Conservation (phyloP, 2,329 filamentous ascomycete species). For the Cryphonectria naterciae region DNA sequence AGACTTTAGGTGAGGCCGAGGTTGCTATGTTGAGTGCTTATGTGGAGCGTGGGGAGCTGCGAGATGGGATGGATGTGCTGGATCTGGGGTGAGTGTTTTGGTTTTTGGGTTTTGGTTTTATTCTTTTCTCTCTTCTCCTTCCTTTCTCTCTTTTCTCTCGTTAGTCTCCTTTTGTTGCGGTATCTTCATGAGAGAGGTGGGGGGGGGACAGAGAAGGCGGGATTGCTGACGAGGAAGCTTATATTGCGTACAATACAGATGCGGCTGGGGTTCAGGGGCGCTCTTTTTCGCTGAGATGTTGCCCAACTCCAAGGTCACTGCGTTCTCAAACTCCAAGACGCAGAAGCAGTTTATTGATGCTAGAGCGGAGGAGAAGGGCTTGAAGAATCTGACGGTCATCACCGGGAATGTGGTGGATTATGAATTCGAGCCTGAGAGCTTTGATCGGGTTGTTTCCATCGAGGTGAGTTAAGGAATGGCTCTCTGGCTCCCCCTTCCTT, state of each 20-base stretch:
- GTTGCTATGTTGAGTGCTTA: slow-evolving; percentile 68
- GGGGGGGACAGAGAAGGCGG: too few relatives aligned
- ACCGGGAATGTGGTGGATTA: slow-evolving; percentile 70
- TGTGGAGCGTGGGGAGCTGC: slow-evolving; percentile 61
- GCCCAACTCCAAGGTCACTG: slow-evolving; percentile 64
- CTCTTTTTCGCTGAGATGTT: slow-evolving; percentile 69
- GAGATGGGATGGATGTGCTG: slow-evolving; percentile 64
- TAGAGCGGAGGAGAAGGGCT: slow-evolving; percentile 57
- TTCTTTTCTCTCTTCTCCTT: background rate
- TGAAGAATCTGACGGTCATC: slow-evolving; percentile 65
- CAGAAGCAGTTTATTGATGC: slow-evolving; percentile 70
- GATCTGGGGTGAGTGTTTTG: slow-evolving; percentile 58
- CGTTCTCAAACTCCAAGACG: slow-evolving; percentile 71
- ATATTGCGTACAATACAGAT: slow-evolving; percentile 45
- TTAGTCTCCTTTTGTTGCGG: background rate
- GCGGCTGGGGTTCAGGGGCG: slow-evolving; percentile 69
- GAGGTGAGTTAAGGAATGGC: slow-evolving; percentile 44
- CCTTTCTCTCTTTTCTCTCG: background rate
- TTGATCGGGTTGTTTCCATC: slow-evolving; percentile 69
- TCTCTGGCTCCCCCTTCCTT: background rate
- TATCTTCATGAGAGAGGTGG: background rate
- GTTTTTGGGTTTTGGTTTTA: too few relatives aligned
- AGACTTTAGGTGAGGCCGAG: slow-evolving; percentile 69
- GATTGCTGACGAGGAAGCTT: background rate
- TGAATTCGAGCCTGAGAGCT: slow-evolving; percentile 61